phyloP scores from a whole-genome alignment of 768 basidiomycete genomes.

The Russula ochroleuca region DNA sequence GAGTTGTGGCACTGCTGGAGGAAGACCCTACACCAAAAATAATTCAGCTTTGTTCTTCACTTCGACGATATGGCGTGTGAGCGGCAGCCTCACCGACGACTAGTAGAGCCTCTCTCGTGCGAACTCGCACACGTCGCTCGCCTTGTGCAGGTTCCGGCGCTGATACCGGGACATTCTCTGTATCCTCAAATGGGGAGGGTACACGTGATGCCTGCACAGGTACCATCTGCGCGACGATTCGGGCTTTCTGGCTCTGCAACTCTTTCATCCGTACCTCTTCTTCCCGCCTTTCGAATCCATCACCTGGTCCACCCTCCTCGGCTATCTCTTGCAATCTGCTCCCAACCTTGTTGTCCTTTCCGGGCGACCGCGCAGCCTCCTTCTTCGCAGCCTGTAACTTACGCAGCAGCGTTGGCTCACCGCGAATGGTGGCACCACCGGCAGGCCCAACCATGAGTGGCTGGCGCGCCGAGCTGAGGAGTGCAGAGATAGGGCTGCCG shows the following conservation, averaged over 20 bases:
- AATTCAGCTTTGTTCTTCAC: not conserved
- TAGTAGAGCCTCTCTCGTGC: constrained; percentile 9
- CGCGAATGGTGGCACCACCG: constrained; percentile 36
- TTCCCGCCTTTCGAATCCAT: constrained; percentile 30
- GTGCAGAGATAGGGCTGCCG: constrained; percentile 86
- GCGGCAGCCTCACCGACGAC: constrained; percentile 2
- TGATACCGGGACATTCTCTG: constrained; percentile 37
- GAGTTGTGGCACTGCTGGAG: constrained; percentile 28
- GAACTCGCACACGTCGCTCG: constrained; percentile 15
- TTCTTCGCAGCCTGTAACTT: constrained; percentile 55
- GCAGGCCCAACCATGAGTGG: constrained; percentile 66
- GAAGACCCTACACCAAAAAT: not conserved
- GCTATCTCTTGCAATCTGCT: constrained; percentile 45
- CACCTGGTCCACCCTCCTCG: constrained; percentile 37
- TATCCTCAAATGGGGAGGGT: constrained; percentile 30
- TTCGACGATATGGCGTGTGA: no score
- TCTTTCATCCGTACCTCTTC: constrained; percentile 58
- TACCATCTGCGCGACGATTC: constrained; percentile 93
- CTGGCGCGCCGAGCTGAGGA: constrained; percentile 84
- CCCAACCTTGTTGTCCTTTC: constrained; percentile 40
- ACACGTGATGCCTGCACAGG: constrained; percentile 43
- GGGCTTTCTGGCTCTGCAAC: constrained; percentile 84
- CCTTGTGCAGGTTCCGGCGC: constrained; percentile 5
- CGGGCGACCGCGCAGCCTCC: constrained; percentile 48
- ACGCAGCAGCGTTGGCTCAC: constrained; percentile 44